Evolutionary conservation across 1,139 yeast genomes (phyloP).

Genomic region (Tardiomyces blankii): DNA sequence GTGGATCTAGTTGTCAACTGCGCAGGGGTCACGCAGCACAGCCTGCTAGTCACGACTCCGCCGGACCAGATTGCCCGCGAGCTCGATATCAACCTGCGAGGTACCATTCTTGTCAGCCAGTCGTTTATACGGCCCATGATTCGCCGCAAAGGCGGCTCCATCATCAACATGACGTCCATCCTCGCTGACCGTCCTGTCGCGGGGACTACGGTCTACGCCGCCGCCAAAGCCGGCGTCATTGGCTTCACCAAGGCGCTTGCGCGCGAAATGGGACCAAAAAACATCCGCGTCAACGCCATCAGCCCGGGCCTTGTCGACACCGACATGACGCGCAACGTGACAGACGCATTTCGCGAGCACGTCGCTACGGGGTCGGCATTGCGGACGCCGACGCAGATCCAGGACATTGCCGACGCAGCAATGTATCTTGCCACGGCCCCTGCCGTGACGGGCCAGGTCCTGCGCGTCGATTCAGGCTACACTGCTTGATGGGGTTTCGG

Average conservation of each 20-base stretch:
- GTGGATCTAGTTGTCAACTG: conserved; percentile 54
- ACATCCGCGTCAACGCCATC: conserved; percentile 51
- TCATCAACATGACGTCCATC: conserved; percentile 66
- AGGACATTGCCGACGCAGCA: too few relatives aligned
- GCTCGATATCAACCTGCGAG: conserved; percentile 48
- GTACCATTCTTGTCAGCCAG: conserved; percentile 51
- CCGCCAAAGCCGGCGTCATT: conserved; percentile 62
- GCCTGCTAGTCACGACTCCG: conserved; percentile 53
- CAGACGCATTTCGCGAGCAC: not conserved
- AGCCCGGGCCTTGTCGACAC: conserved; percentile 76
- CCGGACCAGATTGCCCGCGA: conserved; percentile 22
- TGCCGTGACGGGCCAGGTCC: too few relatives aligned
- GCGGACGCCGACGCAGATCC: too few relatives aligned
- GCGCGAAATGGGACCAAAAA: conserved; percentile 41
- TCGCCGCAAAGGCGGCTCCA: conserved; percentile 25
- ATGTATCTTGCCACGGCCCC: too few relatives aligned
- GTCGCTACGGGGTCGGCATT: not conserved
- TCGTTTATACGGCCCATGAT: conserved; percentile 40
- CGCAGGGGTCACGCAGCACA: conserved; percentile 67
- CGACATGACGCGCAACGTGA: conserved; percentile 39
- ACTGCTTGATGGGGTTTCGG: too few relatives aligned
- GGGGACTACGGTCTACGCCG: conserved; percentile 72
- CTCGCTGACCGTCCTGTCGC: conserved; percentile 37
- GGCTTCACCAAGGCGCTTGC: conserved; percentile 60
- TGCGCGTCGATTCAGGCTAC: too few relatives aligned